Conservation (phyloP, 306 rosid genomes). For the Chamaecrista fasciculata region DNA sequence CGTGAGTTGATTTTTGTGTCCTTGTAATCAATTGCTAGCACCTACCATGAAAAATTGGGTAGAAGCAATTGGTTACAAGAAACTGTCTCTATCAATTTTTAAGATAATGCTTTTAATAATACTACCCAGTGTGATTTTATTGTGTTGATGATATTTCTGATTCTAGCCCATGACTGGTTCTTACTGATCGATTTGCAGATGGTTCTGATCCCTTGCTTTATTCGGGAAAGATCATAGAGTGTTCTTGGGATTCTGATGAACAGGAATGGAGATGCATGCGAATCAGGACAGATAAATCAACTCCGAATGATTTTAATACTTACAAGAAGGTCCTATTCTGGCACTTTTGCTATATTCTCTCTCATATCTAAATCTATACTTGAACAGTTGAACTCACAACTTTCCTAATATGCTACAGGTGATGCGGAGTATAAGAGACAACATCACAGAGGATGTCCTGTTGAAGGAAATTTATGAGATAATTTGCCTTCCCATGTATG, state of each 20-base stretch:
- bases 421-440: constrained; percentile 90
- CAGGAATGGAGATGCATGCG: constrained; percentile 76
- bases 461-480: constrained; percentile 86
- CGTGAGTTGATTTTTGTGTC: neutral
- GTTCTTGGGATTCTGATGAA: constrained; percentile 65
- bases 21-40: neutral
- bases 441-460: constrained; percentile 80
- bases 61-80: no score
- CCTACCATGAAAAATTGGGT: constrained; percentile 11
- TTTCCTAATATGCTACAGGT: constrained; percentile 51
- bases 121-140: neutral
- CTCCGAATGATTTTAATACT: constrained; percentile 90
- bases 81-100: neutral
- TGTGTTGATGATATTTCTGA: neutral
- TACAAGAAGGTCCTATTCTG: constrained; percentile 63
- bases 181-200: constrained; percentile 53
- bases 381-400: constrained; percentile 11
- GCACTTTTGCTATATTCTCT: neutral
- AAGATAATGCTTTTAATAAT: neutral
- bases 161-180: constrained; percentile 2
- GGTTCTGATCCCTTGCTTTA: constrained; percentile 61
- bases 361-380: neutral
- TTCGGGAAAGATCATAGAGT: constrained; percentile 88
- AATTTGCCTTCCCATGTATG: constrained; percentile 95
- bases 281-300: constrained; percentile 71